Percentiles rank a stretch among this genome's conserved stretches.
Evolutionary conservation across 257 asterid species (phyloP).

Genomic region (Prunella vulgaris): DNA sequence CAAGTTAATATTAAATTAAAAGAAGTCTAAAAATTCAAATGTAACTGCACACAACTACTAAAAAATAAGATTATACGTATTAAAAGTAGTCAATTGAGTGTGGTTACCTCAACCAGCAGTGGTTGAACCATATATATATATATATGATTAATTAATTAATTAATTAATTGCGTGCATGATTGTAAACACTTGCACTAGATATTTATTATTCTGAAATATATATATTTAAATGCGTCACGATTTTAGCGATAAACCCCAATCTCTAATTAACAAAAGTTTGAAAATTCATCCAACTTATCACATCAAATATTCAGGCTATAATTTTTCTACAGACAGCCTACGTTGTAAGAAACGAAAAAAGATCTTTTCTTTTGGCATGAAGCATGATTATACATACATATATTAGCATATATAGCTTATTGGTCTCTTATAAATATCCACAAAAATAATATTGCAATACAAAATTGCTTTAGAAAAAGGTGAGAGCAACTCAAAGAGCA

Average conservation of each 20-base stretch:
- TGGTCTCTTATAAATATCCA: constrained; percentile 19
- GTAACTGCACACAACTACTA: too few relatives aligned
- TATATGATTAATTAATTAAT: too few relatives aligned
- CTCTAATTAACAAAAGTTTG: neutral
- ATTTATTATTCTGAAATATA: neutral
- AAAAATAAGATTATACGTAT: too few relatives aligned
- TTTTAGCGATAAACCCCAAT: neutral
- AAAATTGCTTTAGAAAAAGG: neutral
- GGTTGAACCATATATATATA: too few relatives aligned
- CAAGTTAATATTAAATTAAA: too few relatives aligned
- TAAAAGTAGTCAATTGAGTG: too few relatives aligned
- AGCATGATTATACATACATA: neutral
- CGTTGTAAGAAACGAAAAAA: neutral
- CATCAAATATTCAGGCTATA: constrained; percentile 13
- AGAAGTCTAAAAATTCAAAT: too few relatives aligned
- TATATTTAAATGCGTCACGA: neutral
- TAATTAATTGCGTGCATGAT: too few relatives aligned
- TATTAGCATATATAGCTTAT: neutral
- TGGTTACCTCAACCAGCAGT: too few relatives aligned
- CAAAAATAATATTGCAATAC: neutral
- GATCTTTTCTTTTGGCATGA: neutral
- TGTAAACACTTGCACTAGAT: too few relatives aligned
- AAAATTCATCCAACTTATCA: constrained; percentile 10
- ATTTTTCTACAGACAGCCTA: neutral
- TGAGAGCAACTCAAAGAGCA: constrained; percentile 17